A percentile compares a stretch with the other conserved stretches of the same genome.
phyloP scores from a whole-genome alignment of 75 land plant species.

The Picea glauca region DNA sequence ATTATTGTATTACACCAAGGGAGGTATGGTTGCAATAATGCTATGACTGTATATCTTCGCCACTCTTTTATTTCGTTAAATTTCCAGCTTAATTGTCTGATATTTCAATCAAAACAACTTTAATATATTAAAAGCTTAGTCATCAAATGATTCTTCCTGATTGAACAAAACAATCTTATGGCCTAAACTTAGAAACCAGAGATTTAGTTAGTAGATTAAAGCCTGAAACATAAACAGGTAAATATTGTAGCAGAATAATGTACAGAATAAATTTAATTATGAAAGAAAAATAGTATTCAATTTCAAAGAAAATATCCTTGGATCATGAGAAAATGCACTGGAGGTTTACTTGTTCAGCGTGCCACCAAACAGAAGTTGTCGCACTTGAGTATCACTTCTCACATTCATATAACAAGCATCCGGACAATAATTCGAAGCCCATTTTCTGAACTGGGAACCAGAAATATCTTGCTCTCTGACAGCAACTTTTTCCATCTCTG shows the following conservation, averaged over 20 bases:
- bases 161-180: neutral
- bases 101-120: no score
- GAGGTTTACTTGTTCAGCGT: constrained; percentile 24
- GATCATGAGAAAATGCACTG: no score
- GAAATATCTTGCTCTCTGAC: constrained; percentile 65
- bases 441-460: constrained; percentile 58
- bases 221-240: neutral
- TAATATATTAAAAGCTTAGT: neutral
- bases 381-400: constrained; percentile 91
- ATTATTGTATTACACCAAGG: no score
- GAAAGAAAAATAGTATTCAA: no score
- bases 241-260: neutral
- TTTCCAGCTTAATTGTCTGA: no score
- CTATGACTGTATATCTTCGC: no score
- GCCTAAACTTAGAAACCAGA: neutral
- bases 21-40: no score
- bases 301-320: no score
- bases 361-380: constrained; percentile 90
- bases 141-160: neutral
- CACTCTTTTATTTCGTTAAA: no score
- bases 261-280: neutral
- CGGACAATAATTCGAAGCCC: constrained; percentile 80
- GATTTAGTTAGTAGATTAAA: neutral
- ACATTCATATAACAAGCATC: constrained; percentile 90
- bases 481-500: constrained; percentile 82